A percentile compares a stretch with the other conserved stretches of the same genome.
Evolutionary conservation across 495 filamentous ascomycete genomes (phyloP).

Genomic region (Podospora conica): DNA sequence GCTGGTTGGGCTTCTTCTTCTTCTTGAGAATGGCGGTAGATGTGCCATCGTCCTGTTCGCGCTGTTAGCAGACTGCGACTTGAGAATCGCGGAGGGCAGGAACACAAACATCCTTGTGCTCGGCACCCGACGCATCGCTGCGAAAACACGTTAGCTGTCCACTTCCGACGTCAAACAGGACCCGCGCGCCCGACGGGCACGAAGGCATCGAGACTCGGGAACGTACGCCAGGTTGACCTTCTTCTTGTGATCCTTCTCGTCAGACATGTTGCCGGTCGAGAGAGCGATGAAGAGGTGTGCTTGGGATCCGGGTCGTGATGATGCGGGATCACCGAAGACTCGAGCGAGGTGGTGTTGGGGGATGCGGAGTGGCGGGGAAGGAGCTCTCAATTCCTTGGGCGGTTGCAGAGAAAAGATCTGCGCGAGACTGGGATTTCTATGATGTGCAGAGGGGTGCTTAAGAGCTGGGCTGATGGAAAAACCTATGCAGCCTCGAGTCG

Average conservation of each 20-base stretch:
- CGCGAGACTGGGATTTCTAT: background rate
- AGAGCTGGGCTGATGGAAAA: too few species aligned
- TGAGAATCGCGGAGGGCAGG: conserved; percentile 24
- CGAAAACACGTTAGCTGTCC: conserved; percentile 28
- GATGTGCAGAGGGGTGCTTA: background rate
- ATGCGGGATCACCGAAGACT: conserved; percentile 1
- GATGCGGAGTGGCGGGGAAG: background rate
- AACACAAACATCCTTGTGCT: conserved; percentile 73
- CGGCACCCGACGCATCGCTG: conserved; percentile 85
- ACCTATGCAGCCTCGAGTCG: background rate
- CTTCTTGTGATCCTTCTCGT: conserved; percentile 73
- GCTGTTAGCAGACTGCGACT: conserved; percentile 18
- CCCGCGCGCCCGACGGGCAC: background rate
- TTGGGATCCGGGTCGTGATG: conserved; percentile 10
- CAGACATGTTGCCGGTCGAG: conserved; percentile 29
- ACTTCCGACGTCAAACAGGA: background rate
- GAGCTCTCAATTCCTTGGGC: background rate
- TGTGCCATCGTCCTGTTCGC: conserved; percentile 71
- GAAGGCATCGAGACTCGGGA: background rate
- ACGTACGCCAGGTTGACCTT: conserved; percentile 89
- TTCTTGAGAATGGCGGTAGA: conserved; percentile 98
- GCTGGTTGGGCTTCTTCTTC: conserved; percentile 99
- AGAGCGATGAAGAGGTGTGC: background rate
- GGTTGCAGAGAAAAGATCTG: background rate
- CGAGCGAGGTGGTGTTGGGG: background rate